A percentile compares a stretch with the other conserved stretches of the same genome.
Evolutionary conservation across 768 basidiomycete species (phyloP).

Genomic region (Kwoniella sp.): DNA sequence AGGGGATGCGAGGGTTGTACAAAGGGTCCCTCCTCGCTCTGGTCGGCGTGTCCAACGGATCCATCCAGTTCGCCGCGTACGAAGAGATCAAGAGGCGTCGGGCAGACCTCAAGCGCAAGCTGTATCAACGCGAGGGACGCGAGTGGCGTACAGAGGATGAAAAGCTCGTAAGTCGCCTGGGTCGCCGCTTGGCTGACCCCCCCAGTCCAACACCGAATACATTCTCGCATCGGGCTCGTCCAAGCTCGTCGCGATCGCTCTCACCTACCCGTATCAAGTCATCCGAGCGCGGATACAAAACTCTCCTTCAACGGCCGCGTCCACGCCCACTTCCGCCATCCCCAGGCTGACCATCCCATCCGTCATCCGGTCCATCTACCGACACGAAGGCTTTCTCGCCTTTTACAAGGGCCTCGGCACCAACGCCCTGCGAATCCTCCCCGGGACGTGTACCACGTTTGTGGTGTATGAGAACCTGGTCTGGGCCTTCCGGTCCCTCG

Average conservation of each 20-base stretch:
- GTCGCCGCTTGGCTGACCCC: background rate
- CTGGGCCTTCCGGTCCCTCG: constrained; percentile 46
- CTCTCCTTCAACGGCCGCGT: constrained; percentile 26
- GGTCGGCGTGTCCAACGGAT: constrained; percentile 89
- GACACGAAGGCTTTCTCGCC: constrained; percentile 70
- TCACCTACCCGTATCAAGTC: constrained; percentile 97
- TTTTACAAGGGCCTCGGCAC: constrained; percentile 95
- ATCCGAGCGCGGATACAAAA: constrained; percentile 90
- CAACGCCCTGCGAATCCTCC: constrained; percentile 88
- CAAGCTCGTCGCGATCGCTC: constrained; percentile 73
- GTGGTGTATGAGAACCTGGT: constrained; percentile 73
- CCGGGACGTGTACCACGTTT: constrained; percentile 95
- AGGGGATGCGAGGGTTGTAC: constrained; percentile 76
- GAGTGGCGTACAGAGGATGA: constrained; percentile 70
- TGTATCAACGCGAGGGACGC: constrained; percentile 60
- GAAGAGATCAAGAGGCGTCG: constrained; percentile 92
- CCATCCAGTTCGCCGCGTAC: constrained; percentile 91
- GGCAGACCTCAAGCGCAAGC: constrained; percentile 63
- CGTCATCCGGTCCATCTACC: constrained; percentile 75
- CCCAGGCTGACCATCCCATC: constrained; percentile 58
- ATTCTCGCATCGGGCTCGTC: constrained; percentile 86
- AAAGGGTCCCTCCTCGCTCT: constrained; percentile 82
- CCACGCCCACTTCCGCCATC: constrained; percentile 3
- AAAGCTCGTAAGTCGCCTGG: constrained; percentile 65
- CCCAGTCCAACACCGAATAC: constrained; percentile 82